These are phyloP conservation scores for Dendrostoma leiphaemia DNA, from an alignment of 2,329 filamentous ascomycete genomes.

Conservation along the genomic window DNA sequence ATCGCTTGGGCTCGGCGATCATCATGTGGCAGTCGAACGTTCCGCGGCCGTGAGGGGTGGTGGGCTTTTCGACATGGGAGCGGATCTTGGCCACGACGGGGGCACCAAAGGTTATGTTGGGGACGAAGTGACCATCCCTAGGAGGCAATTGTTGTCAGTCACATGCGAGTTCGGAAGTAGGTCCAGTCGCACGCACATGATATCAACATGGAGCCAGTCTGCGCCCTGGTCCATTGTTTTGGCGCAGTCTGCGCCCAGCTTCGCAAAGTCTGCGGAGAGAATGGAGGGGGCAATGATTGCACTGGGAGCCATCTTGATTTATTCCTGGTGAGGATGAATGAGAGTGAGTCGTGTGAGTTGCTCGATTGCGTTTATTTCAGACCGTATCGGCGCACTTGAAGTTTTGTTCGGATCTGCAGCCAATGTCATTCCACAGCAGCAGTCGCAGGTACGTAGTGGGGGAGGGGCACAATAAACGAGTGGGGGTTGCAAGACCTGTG, in stretches of 20 bases:
- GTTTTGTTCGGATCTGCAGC: not conserved
- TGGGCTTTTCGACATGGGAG: slow-evolving; percentile 75
- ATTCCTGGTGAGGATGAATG: not conserved
- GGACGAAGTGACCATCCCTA: slow-evolving; percentile 98
- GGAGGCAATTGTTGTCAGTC: not conserved
- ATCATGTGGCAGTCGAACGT: slow-evolving; percentile 99
- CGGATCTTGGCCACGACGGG: slow-evolving; percentile 95
- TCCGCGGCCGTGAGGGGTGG: slow-evolving; percentile 69
- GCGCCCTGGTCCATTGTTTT: slow-evolving; percentile 83
- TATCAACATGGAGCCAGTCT: slow-evolving; percentile 94
- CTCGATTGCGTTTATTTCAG: too few species aligned
- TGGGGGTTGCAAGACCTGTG: not conserved
- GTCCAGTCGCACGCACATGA: slow-evolving; percentile 53
- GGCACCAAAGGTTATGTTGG: slow-evolving; percentile 95
- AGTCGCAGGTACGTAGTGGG: not conserved
- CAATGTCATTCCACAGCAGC: not conserved
- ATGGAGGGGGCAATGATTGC: slow-evolving; percentile 97
- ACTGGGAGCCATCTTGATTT: slow-evolving; percentile 70
- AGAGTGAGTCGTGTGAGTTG: not conserved
- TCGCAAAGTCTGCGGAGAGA: slow-evolving; percentile 91
- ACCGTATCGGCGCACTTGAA: too few species aligned
- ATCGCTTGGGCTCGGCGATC: slow-evolving; percentile 99
- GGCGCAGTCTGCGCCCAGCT: slow-evolving; percentile 81
- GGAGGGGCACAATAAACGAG: not conserved
- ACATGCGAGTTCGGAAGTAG: slow-evolving; percentile 19